Base-by-base conservation (phyloP, 2,329 filamentous ascomycete genomes). In the Sclerotinia minor region DNA sequence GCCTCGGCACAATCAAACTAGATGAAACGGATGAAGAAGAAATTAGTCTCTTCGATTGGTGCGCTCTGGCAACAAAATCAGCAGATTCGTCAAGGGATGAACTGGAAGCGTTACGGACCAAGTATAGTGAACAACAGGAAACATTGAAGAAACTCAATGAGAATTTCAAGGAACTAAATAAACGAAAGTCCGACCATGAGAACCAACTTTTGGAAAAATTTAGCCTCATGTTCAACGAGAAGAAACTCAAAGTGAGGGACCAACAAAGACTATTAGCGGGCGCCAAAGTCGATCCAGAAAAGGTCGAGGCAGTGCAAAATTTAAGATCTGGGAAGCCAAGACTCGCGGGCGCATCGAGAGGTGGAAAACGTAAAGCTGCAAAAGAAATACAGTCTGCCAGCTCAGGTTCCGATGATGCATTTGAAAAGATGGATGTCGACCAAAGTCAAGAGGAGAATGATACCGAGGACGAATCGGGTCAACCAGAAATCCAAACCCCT, bases 191-290 rank as follows among this genome's bases (percentile, higher is more conserved):
- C 58, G 84, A 86, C 24, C 84, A 92, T 70, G 90, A 94, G 77
- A 82, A 83, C 1, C 83, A 83, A 24, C 79, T 94, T 67, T 78
- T 94, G 1, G 84, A 85, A 69, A 92, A 92, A 76, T 92, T 92
- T 73, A 84, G 86, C 66, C 81, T 85, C 67, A 80, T 94, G 2
- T 80, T 94, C 1, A 94, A 94, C 73, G 86, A 90, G 76, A 94
- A 94, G 80, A 94, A 94, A 78, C 81, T 89, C 64, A 93, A 91
- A 78, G 93, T 94, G 61, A 81, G 91, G 54, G 85, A 92, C 73
- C 90, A 92, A 78, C 87, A 90, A 73, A 83, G 85, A 50, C 78
- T 90, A 26, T 78, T 92, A 32, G 70, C 74, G 21, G 68, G 65
- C 47, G 69, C 75, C 13, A 75, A 69, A 26, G 69, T 76, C 11